Evolutionary conservation across 1,284 basidiomycete genomes (phyloP), one percentile per base, ranked within the genome.

Genomic region (Singerocomus inundabilis): DNA sequence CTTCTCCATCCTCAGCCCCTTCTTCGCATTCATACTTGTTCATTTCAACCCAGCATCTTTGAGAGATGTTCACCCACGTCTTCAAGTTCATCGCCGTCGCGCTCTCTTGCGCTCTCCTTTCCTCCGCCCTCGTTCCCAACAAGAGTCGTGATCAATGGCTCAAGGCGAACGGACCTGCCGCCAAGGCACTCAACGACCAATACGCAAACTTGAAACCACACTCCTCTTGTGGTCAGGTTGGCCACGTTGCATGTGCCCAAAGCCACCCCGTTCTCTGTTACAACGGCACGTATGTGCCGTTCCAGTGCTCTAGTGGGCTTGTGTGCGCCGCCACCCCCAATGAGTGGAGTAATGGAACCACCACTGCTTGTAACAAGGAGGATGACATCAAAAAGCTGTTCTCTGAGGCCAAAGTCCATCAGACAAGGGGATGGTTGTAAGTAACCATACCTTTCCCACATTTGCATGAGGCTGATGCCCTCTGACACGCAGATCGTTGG

Each of bases 111-210:
- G 21, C 34, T 13, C 48, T 58, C 40, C 43, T 58, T 16, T 15
- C 16, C n/a, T 60, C 59, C 6, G 47, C 59, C 11, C 46, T 53
- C n/a, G 52, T 61, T 31, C 42, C 46, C 25, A 8, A 47, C 38
- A 44, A 35, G 33, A 58, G 52, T 38, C 56, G 47, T 32, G 9
- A 24, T 12, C 30, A 58, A 34, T 56, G 46, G 58, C 57, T 63
- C 8, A 56, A 58, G 40, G 30, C 53, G 18, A 61, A 61, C 16
- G 59, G 60, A 12, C 58, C 53, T 29, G 53, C 56, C 21, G 60
- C 59, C 3, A 49, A 62, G 40, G 55, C 57, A 4, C 42, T 62
- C 42, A 60, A 62, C 26, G 50, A 58, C 28, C 45, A 62, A 37
- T 63, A 61, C 29, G 24, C 16, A 1, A 21, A 42, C 0, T 42